Percentiles rank a stretch among this genome's conserved stretches.
These are phyloP conservation scores for Punica granatum DNA, from an alignment of 345 rosid species.

Conservation along the genomic window DNA sequence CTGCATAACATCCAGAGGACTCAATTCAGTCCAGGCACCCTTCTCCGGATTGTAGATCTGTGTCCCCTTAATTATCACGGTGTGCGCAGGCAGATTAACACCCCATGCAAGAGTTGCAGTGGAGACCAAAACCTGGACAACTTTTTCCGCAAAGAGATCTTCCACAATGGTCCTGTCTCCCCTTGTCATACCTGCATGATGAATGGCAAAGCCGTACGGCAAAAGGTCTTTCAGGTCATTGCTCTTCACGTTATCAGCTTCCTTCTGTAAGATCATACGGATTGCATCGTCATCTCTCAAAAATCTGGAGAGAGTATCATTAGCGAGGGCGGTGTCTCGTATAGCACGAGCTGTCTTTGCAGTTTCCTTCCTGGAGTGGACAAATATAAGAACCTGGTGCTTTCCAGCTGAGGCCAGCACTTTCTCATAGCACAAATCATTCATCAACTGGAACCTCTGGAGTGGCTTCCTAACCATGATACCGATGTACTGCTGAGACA, in stretches of 20 bases:
- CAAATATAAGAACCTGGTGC: slow-evolving; percentile 94
- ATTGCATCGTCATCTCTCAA: slow-evolving; percentile 82
- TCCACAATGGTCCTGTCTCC: slow-evolving; percentile 82
- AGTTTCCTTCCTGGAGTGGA: slow-evolving; percentile 94
- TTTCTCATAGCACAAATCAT: slow-evolving; percentile 87
- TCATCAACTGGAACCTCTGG: slow-evolving; percentile 97
- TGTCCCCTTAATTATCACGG: slow-evolving; percentile 92
- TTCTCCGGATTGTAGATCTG: slow-evolving; percentile 95
- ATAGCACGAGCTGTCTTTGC: slow-evolving; percentile 84
- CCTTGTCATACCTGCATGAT: slow-evolving; percentile 94
- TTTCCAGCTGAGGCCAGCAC: slow-evolving; percentile 88
- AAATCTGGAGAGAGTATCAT: slow-evolving; percentile 75
- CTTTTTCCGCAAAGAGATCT: slow-evolving; percentile 62
- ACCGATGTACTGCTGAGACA: slow-evolving; percentile 87
- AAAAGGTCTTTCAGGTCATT: slow-evolving; percentile 73
- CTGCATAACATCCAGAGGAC: slow-evolving; percentile 98
- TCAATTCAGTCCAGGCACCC: slow-evolving; percentile 95
- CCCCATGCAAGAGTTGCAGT: slow-evolving; percentile 99
- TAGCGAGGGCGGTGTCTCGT: slow-evolving; percentile 72
- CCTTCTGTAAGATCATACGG: slow-evolving; percentile 72
- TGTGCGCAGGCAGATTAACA: slow-evolving; percentile 87
- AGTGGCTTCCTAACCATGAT: slow-evolving; percentile 84
- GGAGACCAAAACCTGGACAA: slow-evolving; percentile 85
- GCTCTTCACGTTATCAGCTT: slow-evolving; percentile 58
- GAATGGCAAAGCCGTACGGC: slow-evolving; percentile 92